Conservation (phyloP, 805 yeast species). For the Jamesozyma hellenica region DNA sequence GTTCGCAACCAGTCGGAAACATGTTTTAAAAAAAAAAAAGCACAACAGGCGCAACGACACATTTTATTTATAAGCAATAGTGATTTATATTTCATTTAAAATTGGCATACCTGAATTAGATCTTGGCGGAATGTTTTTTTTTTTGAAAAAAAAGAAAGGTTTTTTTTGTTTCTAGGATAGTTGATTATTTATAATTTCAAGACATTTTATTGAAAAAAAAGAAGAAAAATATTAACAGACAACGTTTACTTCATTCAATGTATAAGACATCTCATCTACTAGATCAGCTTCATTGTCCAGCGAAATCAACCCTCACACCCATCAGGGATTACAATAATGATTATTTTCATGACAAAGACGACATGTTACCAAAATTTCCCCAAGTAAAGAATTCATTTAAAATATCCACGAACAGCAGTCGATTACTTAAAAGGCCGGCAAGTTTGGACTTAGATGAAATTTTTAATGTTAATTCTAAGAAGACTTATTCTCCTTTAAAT, state of each 20-base stretch:
- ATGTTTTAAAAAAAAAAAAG: background rate
- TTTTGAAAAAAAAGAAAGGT: no score
- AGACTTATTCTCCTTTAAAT: slow-evolving; percentile 31
- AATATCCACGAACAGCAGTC: slow-evolving; percentile 1
- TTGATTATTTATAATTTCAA: no score
- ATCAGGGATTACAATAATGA: slow-evolving; percentile 25
- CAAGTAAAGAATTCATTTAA: background rate
- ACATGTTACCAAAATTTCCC: slow-evolving; percentile 13
- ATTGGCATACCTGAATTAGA: no score
- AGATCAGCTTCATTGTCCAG: slow-evolving; percentile 17
- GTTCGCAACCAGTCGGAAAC: background rate
- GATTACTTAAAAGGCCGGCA: slow-evolving; percentile 17
- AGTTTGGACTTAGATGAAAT: slow-evolving; percentile 16
- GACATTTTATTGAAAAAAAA: no score
- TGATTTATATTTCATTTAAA: no score
- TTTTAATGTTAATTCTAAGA: slow-evolving; percentile 14
- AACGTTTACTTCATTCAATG: no score
- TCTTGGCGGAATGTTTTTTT: no score
- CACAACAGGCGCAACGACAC: no score
- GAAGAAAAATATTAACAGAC: no score
- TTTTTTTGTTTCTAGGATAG: no score
- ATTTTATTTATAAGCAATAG: no score
- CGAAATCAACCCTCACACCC: slow-evolving; percentile 24
- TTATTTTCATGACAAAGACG: slow-evolving; percentile 21
- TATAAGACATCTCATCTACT: slow-evolving; percentile 20